Evolutionary conservation across 1,284 basidiomycete species (phyloP).

Genomic region (Sanghuangporus weigelae): DNA sequence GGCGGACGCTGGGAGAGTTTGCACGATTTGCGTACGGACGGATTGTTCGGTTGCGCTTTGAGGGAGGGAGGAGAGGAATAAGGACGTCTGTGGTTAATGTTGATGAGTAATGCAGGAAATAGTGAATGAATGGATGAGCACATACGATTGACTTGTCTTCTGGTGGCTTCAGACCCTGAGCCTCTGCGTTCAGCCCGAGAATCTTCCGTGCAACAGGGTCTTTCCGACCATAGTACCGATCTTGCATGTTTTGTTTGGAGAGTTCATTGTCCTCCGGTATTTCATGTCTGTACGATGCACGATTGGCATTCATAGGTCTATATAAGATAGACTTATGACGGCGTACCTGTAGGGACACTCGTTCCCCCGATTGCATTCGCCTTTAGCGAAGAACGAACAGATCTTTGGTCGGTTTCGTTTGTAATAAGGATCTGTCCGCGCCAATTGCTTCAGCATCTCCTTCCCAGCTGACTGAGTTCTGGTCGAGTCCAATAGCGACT

Average conservation of each 20-base stretch:
- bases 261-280: slow-evolving; percentile 78
- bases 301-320: neutral
- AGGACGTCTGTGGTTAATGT: slow-evolving; percentile 64
- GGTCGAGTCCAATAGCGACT: slow-evolving; percentile 63
- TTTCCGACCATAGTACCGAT: slow-evolving; percentile 86
- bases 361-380: slow-evolving; percentile 85
- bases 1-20: slow-evolving; percentile 65
- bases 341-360: slow-evolving; percentile 87
- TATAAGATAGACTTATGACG: neutral
- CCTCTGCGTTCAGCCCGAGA: slow-evolving; percentile 65
- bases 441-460: slow-evolving; percentile 93
- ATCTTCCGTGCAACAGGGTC: slow-evolving; percentile 93
- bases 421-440: slow-evolving; percentile 92
- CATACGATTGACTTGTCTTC: slow-evolving; percentile 83
- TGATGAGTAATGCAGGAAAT: slow-evolving; percentile 2
- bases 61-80: slow-evolving; percentile 88
- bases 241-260: slow-evolving; percentile 88
- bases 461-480: slow-evolving; percentile 77
- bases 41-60: slow-evolving; percentile 67
- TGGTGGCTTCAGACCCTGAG: slow-evolving; percentile 82
- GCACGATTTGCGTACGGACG: slow-evolving; percentile 72
- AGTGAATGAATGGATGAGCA: slow-evolving; percentile 20
- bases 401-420: slow-evolving; percentile 93
- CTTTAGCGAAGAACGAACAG: slow-evolving; percentile 95
- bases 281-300: slow-evolving; percentile 63